A percentile compares a stretch with the other conserved stretches of the same genome.
Evolutionary conservation across 768 basidiomycete species (phyloP).

Genomic region (Leucosporidium creatinivorum): DNA sequence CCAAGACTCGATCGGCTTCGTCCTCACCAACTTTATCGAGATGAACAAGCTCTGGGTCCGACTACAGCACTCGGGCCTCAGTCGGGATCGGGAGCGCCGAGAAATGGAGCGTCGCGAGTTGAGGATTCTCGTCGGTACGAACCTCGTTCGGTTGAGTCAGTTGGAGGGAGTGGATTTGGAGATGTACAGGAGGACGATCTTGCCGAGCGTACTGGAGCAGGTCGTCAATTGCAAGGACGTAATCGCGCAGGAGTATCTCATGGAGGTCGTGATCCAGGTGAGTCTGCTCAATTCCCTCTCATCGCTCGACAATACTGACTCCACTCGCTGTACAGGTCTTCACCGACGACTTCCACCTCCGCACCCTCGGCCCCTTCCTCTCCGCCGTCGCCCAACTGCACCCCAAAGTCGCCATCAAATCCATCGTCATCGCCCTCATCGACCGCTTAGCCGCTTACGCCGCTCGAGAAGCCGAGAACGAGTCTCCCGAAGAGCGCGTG

Average conservation of each 20-base stretch:
- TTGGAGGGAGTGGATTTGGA: conserved; percentile 93
- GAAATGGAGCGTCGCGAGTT: conserved; percentile 72
- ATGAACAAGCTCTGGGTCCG: conserved; percentile 99
- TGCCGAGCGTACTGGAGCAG: conserved; percentile 90
- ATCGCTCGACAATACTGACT: neutral
- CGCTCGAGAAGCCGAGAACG: conserved; percentile 92
- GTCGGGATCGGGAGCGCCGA: conserved; percentile 82
- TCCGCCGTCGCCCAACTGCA: conserved; percentile 93
- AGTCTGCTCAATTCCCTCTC: conserved; percentile 26
- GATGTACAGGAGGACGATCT: conserved; percentile 75
- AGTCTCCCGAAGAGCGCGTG: conserved; percentile 90
- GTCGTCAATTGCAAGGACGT: conserved; percentile 98
- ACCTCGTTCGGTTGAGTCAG: conserved; percentile 88
- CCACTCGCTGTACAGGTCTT: conserved; percentile 59
- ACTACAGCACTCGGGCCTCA: conserved; percentile 94
- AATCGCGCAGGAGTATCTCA: conserved; percentile 96
- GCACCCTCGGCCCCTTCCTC: conserved; percentile 91
- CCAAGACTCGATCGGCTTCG: conserved; percentile 90
- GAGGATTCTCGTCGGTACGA: conserved; percentile 93
- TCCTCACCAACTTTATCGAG: conserved; percentile 96
- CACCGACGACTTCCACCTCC: conserved; percentile 95
- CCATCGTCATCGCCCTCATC: conserved; percentile 94
- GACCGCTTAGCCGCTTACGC: conserved; percentile 93
- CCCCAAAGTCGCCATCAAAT: conserved; percentile 96
- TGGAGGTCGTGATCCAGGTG: conserved; percentile 99